Base-by-base conservation (phyloP, 495 filamentous ascomycete genomes). In the Acidiella bohemica region DNA sequence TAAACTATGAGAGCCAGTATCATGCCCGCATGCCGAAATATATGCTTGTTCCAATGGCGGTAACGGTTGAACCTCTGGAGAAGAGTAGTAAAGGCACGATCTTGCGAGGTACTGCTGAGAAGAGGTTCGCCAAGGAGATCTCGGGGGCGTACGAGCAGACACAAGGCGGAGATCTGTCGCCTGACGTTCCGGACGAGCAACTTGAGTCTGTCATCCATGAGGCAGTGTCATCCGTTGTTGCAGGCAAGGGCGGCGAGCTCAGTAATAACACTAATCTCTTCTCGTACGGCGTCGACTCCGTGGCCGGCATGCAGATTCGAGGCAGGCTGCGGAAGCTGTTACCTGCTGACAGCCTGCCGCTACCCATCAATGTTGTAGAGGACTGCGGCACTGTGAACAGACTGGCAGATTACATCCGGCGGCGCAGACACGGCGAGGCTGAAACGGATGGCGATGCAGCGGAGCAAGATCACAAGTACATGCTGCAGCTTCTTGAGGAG, bases 81-180 rank as follows among this genome's bases (percentile, higher is more conserved):
- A 75, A 66, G 50, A 75, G 62, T 33, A 72, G 65, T 34, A 77
- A 76, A 54, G 72, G 70, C 0, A 69, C 66, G 2, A 47, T 67
- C 7, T 48, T 77, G 36, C 50, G 71, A 20, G 46, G 53, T 9
- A 50, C 50, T 28, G 65, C 60, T 2, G 64, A 70, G 28, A 51
- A 59, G 18, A 44, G 35, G 3, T 75, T 61, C 48, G 27, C 29
- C 8, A 34, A 54, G n/a, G 27, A 51, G 12, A 75, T 77, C 21
- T 38, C 60, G 12, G 17, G 33, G 12, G 58, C 59, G 7, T 73
- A 74, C 30, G 18, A 48, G 17, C 10, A 21, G 16, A 20, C 13
- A 22, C 33, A 49, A 6, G 27, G 14, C 21, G 14, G 16, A 1
- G 20, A 33, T 7, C 22, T 44, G 1, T 58, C 67, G 35, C 48